Evolutionary conservation across 2,329 filamentous ascomycete genomes (phyloP).

Genomic region (Scolecobasidium constrictum): DNA sequence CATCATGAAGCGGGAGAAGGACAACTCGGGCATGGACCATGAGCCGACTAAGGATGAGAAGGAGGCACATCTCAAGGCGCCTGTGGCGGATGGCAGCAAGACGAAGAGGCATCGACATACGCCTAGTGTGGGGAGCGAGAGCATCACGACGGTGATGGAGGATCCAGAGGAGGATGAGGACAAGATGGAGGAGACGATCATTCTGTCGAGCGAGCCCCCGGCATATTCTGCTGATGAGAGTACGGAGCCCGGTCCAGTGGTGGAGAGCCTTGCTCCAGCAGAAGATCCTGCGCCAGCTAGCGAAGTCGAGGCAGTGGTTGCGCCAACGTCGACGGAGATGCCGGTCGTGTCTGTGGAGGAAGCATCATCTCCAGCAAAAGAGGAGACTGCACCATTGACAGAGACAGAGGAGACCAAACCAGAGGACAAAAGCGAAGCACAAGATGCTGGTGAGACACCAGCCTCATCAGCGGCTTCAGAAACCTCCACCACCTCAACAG

Average conservation of each 20-base stretch:
- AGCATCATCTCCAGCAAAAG: not conserved
- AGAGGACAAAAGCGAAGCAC: too few relatives aligned
- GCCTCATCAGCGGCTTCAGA: not conserved
- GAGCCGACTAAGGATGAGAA: not conserved
- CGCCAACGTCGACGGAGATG: not conserved
- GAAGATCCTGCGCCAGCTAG: not conserved
- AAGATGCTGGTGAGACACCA: not conserved
- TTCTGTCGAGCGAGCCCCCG: not conserved
- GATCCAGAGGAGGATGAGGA: slow-evolving; percentile 62
- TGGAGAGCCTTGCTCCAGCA: not conserved
- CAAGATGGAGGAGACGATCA: slow-evolving; percentile 1
- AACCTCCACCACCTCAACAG: not conserved
- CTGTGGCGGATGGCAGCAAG: slow-evolving; percentile 50
- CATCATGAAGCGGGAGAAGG: slow-evolving; percentile 14
- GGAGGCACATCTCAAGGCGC: slow-evolving; percentile 25
- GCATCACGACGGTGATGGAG: slow-evolving; percentile 73
- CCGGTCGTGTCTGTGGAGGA: not conserved
- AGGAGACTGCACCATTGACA: not conserved
- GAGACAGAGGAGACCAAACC: not conserved
- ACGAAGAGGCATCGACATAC: slow-evolving; percentile 77
- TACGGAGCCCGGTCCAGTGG: too few relatives aligned
- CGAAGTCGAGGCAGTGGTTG: not conserved
- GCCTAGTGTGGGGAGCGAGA: slow-evolving; percentile 60
- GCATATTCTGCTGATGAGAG: not conserved
- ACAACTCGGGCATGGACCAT: slow-evolving; percentile 9